Evolutionary conservation across 306 rosid species (phyloP).

Genomic region (Prosopis cineraria): DNA sequence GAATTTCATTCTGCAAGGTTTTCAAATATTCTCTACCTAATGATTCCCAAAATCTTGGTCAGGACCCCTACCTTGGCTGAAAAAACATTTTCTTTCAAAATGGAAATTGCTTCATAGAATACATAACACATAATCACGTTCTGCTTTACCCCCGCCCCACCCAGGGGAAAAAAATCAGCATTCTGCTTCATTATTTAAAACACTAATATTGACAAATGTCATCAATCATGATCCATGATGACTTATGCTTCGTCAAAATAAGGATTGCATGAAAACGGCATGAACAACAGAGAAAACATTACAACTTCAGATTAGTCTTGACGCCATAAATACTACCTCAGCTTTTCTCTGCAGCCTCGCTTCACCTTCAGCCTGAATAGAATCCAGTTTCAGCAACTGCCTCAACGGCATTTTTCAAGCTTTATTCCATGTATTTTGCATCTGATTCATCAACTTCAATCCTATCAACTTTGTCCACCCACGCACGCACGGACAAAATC

Average conservation of each 20-base stretch:
- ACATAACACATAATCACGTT: neutral
- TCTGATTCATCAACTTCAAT: neutral
- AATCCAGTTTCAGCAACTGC: slow-evolving; percentile 80
- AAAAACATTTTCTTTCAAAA: too few relatives aligned
- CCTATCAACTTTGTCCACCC: slow-evolving; percentile 9
- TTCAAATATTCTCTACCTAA: too few relatives aligned
- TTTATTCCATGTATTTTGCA: neutral
- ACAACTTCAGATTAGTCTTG: slow-evolving; percentile 1
- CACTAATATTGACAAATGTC: neutral
- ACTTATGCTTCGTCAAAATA: neutral
- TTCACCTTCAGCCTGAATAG: slow-evolving; percentile 86
- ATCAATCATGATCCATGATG: slow-evolving; percentile 14
- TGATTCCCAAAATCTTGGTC: too few relatives aligned
- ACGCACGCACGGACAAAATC: neutral
- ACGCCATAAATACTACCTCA: slow-evolving; percentile 55
- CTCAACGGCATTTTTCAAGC: slow-evolving; percentile 40
- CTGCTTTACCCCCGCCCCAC: neutral
- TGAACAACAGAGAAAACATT: slow-evolving; percentile 14
- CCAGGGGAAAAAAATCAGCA: too few relatives aligned
- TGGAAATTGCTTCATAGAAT: neutral
- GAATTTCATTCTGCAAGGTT: too few relatives aligned
- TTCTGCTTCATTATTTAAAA: neutral
- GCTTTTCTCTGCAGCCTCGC: slow-evolving; percentile 80
- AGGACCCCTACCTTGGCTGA: too few relatives aligned
- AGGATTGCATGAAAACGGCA: slow-evolving; percentile 21